Evolutionary conservation across 1,284 basidiomycete genomes (phyloP).

Genomic region (Ceraceosorus bombacis): DNA sequence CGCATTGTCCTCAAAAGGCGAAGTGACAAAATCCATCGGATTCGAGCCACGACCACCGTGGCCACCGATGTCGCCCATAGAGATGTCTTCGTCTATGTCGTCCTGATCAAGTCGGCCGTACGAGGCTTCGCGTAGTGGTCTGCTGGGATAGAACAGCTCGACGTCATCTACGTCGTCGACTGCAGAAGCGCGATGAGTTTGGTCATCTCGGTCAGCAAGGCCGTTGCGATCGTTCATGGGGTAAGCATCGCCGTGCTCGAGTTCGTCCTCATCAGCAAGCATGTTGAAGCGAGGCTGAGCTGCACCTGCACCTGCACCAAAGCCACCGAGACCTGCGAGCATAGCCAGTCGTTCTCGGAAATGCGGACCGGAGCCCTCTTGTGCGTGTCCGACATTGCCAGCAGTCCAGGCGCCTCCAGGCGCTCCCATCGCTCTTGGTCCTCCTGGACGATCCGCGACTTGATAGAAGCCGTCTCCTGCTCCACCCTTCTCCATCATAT

Average conservation of each 20-base stretch:
- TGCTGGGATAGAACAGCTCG: not conserved
- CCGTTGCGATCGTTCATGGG: conserved; percentile 5
- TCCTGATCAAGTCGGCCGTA: not conserved
- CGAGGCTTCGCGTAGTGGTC: not conserved
- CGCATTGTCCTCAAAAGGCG: conserved; percentile 31
- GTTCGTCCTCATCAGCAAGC: conserved; percentile 38
- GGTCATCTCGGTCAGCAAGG: conserved; percentile 3
- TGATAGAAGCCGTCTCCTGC: not conserved
- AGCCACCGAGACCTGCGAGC: conserved; percentile 27
- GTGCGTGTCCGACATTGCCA: conserved; percentile 34
- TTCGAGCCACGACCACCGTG: conserved; percentile 9
- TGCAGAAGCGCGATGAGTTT: not conserved
- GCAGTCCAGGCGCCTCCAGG: conserved; percentile 16
- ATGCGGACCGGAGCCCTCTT: conserved; percentile 37
- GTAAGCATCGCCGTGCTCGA: conserved; percentile 1
- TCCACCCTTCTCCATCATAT: conserved; percentile 25
- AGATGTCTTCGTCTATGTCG: conserved; percentile 1
- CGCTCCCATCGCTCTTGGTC: conserved; percentile 2
- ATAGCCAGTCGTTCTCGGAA: conserved; percentile 33
- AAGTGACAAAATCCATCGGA: conserved; percentile 16
- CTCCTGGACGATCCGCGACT: conserved; percentile 4
- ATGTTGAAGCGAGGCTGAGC: conserved; percentile 37
- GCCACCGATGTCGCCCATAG: conserved; percentile 4
- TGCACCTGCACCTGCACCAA: conserved; percentile 8
- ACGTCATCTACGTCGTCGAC: conserved; percentile 3